phyloP scores from a whole-genome alignment of 1,139 yeast genomes.

The Yamadazyma dendronema region DNA sequence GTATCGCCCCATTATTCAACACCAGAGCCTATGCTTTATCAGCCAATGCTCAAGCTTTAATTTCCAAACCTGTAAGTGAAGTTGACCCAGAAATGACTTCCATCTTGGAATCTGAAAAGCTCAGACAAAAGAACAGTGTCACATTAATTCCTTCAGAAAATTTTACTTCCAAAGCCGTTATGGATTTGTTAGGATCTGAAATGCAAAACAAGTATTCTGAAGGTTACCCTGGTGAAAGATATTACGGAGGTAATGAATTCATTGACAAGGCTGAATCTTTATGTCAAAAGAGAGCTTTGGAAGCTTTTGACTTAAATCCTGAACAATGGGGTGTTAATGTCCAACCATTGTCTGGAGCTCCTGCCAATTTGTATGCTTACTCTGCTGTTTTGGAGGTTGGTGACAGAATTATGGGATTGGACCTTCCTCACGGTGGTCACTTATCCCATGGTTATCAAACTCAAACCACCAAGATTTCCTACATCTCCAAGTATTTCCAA shows the following conservation, averaged over 20 bases:
- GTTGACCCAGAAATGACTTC: conserved; percentile 86
- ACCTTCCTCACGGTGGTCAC: conserved; percentile 97
- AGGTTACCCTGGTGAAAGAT: conserved; percentile 97
- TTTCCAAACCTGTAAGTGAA: conserved; percentile 62
- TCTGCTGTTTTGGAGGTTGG: conserved; percentile 89
- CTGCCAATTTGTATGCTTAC: conserved; percentile 92
- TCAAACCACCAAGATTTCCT: conserved; percentile 81
- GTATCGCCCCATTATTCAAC: not conserved
- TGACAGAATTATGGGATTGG: conserved; percentile 94
- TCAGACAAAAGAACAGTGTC: conserved; percentile 85
- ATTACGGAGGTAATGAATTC: conserved; percentile 95
- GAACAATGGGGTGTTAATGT: conserved; percentile 95
- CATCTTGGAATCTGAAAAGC: conserved; percentile 69
- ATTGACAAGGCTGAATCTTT: conserved; percentile 87
- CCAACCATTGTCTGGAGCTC: conserved; percentile 92
- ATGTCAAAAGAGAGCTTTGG: conserved; percentile 89
- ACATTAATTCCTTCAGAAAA: conserved; percentile 94
- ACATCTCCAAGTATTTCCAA: conserved; percentile 89
- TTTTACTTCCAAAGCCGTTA: conserved; percentile 91
- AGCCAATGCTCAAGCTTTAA: conserved; percentile 47
- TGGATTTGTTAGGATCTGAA: conserved; percentile 91
- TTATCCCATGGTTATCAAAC: conserved; percentile 96
- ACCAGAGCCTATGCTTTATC: conserved; percentile 37
- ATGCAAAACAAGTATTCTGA: conserved; percentile 99
- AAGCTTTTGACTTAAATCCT: conserved; percentile 74